A percentile compares a stretch with the other conserved stretches of the same genome.
Evolutionary conservation across 2,329 filamentous ascomycete genomes (phyloP).

Genomic region (Fusarium circinatum): DNA sequence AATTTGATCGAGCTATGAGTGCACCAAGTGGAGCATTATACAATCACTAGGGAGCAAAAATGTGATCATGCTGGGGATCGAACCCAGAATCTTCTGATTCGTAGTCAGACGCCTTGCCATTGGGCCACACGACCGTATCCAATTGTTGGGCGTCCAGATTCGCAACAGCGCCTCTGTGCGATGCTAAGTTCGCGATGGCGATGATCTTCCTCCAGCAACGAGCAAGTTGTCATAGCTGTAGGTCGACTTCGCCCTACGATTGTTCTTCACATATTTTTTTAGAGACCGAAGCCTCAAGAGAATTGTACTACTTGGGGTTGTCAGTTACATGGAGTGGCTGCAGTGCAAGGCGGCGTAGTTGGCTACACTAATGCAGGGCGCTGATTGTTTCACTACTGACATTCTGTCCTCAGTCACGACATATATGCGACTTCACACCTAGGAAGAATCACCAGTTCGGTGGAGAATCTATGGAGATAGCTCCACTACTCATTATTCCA

Average conservation of each 20-base stretch:
- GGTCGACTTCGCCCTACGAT: rapidly evolving
- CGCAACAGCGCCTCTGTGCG: not conserved
- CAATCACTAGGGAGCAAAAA: rapidly evolving
- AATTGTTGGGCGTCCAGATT: not conserved
- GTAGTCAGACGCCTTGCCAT: slow-evolving; percentile 45
- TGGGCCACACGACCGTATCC: slow-evolving; percentile 31
- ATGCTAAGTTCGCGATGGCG: rapidly evolving
- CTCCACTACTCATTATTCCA: not conserved
- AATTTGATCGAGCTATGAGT: no score
- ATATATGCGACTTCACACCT: no score
- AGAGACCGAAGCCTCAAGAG: rapidly evolving
- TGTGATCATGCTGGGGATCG: slow-evolving; percentile 41
- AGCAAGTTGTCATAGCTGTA: not conserved
- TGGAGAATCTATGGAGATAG: no score
- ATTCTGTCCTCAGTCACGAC: not conserved
- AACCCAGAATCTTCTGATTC: slow-evolving; percentile 46
- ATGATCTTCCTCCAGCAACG: rapidly evolving
- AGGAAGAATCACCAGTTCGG: no score
- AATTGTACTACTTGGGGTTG: no score
- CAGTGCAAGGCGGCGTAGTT: not conserved
- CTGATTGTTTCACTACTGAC: not conserved
- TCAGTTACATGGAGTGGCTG: no score
- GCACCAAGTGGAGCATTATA: not conserved
- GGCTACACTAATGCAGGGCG: not conserved
- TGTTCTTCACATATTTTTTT: no score